Evolutionary conservation across 2,329 filamentous ascomycete genomes (phyloP).

Genomic region (Cladosporium sp.): DNA sequence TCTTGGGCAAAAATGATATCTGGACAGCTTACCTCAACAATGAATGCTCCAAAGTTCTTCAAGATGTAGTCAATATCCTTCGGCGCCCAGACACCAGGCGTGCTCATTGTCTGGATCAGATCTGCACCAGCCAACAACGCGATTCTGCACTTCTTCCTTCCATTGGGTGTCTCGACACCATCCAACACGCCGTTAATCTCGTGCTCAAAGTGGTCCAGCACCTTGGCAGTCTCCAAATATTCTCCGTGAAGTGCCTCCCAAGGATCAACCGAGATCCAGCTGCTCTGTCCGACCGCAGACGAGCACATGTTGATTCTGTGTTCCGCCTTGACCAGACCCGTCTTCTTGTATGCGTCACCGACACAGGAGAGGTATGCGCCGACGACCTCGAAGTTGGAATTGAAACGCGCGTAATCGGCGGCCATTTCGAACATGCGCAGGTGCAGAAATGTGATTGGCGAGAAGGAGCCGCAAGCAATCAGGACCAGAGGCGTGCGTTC

Average conservation of each 20-base stretch:
- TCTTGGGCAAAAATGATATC: neutral
- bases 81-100: constrained; percentile 70
- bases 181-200: constrained; percentile 80
- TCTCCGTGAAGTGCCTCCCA: constrained; percentile 84
- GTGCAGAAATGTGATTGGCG: constrained; percentile 61
- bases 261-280: constrained; percentile 80
- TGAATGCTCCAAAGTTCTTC: constrained; percentile 78
- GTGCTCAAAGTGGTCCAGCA: constrained; percentile 86
- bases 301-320: constrained; percentile 85
- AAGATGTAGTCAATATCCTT: constrained; percentile 87
- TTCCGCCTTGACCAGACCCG: constrained; percentile 69
- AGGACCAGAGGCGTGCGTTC: constrained; percentile 64
- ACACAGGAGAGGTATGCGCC: constrained; percentile 84
- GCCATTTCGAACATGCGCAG: constrained; percentile 89
- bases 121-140: constrained; percentile 73
- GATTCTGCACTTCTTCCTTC: constrained; percentile 70
- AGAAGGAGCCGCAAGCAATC: constrained; percentile 64
- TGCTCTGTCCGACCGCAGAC: constrained; percentile 72
- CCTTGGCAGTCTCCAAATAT: constrained; percentile 85
- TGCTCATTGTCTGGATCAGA: constrained; percentile 54
- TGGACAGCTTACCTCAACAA: constrained; percentile 54
- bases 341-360: constrained; percentile 75
- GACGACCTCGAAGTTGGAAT: constrained; percentile 77
- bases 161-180: constrained; percentile 69
- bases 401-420: constrained; percentile 73